Evolutionary conservation across 108 stramenopile genomes (phyloP), one percentile per base, ranked within the genome.

Genomic region (Conticribra weissflogii): DNA sequence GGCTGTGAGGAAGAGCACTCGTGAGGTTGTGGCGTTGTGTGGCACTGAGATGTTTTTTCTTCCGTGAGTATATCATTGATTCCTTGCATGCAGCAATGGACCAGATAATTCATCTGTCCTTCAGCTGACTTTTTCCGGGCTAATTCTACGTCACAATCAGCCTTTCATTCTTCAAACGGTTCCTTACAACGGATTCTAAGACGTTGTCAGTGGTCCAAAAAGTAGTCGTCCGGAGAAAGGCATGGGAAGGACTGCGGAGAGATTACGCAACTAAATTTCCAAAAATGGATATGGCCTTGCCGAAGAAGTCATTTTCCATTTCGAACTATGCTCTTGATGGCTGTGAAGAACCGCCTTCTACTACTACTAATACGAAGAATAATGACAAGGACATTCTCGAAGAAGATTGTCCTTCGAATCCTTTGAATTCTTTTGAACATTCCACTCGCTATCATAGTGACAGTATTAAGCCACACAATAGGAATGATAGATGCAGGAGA

Each of bases 181-280:
- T 76, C 16, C 34, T 76, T 16, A 19, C 36, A 8, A 41, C 54
- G 30, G 55, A 69, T 15, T 19, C 74, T 2, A 49, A 32, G 32
- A 68, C 74, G 25, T 21, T 50, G 2, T 48, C 44, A 22, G 18
- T 76, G 7, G 66, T 60, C 19, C 53, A 76, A 16, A 76, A 69
- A 57, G 45, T 76, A 23, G 74, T 53, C 0, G 45, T 61, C 16
- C 24, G 53, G 23, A 68, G 74, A 55, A 68, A 69, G 32, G 48
- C 54, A 21, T 76, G 74, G 74, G 66, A 68, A 27, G 17, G 18
- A 18, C 2, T 66, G 16, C 45, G 72, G 16, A 33, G 29, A n/a
- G 74, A 76, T 2, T 76, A 76, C 33, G 74, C 66, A 12, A 12
- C 45, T 3, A 68, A 68, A 68, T 76, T 68, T 44, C 74, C 66